Evolutionary conservation across 495 filamentous ascomycete species (phyloP).

Genomic region (Podospora tetraspora): DNA sequence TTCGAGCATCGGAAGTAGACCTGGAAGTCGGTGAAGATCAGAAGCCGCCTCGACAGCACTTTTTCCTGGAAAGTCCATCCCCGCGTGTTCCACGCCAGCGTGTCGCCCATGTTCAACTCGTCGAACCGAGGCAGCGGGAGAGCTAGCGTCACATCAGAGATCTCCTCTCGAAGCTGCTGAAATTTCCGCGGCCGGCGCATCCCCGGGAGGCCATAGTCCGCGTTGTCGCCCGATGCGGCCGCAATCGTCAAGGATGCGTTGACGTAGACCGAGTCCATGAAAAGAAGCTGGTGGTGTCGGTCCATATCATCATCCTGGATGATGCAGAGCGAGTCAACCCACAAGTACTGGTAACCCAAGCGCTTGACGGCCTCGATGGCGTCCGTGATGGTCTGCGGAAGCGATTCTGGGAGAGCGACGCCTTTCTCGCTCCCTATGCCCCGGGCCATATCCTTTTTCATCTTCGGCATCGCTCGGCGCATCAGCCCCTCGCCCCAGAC

Average conservation of each 20-base stretch:
- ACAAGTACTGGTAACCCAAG: conserved; percentile 28
- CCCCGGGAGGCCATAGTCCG: conserved; percentile 27
- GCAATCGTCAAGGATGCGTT: conserved; percentile 21
- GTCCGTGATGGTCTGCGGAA: conserved; percentile 25
- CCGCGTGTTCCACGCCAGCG: conserved; percentile 25
- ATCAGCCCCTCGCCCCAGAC: conserved; percentile 26
- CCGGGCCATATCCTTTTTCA: conserved; percentile 14
- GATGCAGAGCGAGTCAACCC: conserved; percentile 26
- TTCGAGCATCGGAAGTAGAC: conserved; percentile 29
- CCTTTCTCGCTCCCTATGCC: conserved; percentile 8
- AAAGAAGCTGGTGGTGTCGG: conserved; percentile 18
- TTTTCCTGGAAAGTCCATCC: conserved; percentile 33
- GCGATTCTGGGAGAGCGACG: neutral
- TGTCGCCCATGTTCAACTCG: conserved; percentile 17
- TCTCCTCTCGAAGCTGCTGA: conserved; percentile 7
- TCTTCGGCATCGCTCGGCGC: conserved; percentile 17
- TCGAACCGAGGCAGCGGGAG: conserved; percentile 4
- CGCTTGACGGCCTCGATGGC: conserved; percentile 24
- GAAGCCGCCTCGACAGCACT: conserved; percentile 27
- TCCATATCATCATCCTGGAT: conserved; percentile 2
- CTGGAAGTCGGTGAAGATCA: conserved; percentile 27
- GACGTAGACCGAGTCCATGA: conserved; percentile 29
- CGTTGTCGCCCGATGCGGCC: conserved; percentile 26
- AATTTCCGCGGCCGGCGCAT: conserved; percentile 10
- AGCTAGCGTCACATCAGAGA: conserved; percentile 1